A percentile compares a stretch with the other conserved stretches of the same genome.
phyloP scores from a whole-genome alignment of 169 alveolate species.

The Plasmodium cynomolgi region DNA sequence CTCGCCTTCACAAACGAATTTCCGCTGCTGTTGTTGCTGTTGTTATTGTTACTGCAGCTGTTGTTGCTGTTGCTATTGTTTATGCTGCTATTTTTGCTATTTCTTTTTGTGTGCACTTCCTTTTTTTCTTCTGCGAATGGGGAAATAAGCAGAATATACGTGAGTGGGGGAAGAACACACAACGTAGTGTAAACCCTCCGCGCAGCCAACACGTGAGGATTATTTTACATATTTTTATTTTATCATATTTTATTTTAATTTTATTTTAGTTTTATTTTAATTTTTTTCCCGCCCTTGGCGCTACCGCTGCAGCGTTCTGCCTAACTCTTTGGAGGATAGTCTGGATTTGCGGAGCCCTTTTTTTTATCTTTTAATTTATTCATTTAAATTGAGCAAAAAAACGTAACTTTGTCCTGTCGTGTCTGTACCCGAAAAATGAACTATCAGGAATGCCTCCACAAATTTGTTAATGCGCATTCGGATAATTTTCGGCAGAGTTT shows the following conservation, averaged over 20 bases:
- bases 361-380: slow-evolving; percentile 20
- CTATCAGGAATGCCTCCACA: slow-evolving; percentile 25
- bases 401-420: not conserved
- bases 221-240: not conserved
- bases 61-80: not conserved
- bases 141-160: not conserved
- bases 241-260: not conserved
- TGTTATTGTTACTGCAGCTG: not conserved
- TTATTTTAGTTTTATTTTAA: not conserved
- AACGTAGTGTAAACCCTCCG: not conserved
- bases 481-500: slow-evolving; percentile 54
- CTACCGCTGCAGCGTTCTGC: not conserved
- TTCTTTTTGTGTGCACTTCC: not conserved
- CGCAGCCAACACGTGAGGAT: not conserved
- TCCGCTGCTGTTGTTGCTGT: not conserved
- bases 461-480: slow-evolving; percentile 53
- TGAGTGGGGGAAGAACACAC: not conserved
- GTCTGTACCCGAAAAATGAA: slow-evolving; percentile 21
- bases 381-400: slow-evolving; percentile 39
- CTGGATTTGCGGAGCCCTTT: slow-evolving; percentile 5
- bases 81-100: not conserved
- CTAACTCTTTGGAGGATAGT: slow-evolving; percentile 40
- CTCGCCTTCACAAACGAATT: not conserved
- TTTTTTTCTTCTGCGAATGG: not conserved
- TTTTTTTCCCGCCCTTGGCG: not conserved